Evolutionary conservation across 2,329 filamentous ascomycete genomes (phyloP).

Genomic region (Beauveria pseudobassiana): DNA sequence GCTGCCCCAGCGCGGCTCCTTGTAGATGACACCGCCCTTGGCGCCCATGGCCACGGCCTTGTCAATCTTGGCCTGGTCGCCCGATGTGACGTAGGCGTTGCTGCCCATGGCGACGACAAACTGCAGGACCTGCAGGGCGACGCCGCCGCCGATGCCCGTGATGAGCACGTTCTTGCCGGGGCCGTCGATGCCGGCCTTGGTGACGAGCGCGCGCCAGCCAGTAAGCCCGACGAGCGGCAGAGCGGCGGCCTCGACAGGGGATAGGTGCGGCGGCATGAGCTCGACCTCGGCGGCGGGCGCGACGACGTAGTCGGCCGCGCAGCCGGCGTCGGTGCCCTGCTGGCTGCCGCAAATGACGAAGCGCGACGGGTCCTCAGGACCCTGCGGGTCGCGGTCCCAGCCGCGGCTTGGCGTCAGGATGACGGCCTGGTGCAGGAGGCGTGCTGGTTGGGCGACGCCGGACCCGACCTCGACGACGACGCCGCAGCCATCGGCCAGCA

Average conservation of each 20-base stretch:
- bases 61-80: conserved; percentile 66
- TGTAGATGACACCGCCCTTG: conserved; percentile 75
- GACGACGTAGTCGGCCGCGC: conserved; percentile 64
- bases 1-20: conserved; percentile 72
- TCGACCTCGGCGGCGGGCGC: conserved; percentile 69
- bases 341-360: conserved; percentile 67
- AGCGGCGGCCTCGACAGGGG: conserved; percentile 68
- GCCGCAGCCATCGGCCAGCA: conserved; percentile 79
- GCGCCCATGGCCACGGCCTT: conserved; percentile 68
- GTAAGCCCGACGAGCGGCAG: conserved; percentile 81
- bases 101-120: conserved; percentile 70
- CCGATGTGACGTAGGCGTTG: conserved; percentile 75
- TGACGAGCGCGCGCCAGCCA: conserved; percentile 77
- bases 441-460: conserved; percentile 23
- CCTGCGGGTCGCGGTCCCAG: conserved; percentile 65
- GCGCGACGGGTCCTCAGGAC: conserved; percentile 56
- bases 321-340: conserved; percentile 53
- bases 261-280: conserved; percentile 64
- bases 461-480: conserved; percentile 59
- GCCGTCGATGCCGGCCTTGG: conserved; percentile 61
- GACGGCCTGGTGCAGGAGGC: conserved; percentile 58
- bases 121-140: conserved; percentile 73
- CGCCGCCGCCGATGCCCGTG: conserved; percentile 89
- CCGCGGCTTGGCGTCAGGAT: conserved; percentile 71
- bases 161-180: conserved; percentile 69